These are phyloP conservation scores for Lasiosphaeris hirsuta DNA, from an alignment of 495 filamentous ascomycete species.

Conservation along the genomic window DNA sequence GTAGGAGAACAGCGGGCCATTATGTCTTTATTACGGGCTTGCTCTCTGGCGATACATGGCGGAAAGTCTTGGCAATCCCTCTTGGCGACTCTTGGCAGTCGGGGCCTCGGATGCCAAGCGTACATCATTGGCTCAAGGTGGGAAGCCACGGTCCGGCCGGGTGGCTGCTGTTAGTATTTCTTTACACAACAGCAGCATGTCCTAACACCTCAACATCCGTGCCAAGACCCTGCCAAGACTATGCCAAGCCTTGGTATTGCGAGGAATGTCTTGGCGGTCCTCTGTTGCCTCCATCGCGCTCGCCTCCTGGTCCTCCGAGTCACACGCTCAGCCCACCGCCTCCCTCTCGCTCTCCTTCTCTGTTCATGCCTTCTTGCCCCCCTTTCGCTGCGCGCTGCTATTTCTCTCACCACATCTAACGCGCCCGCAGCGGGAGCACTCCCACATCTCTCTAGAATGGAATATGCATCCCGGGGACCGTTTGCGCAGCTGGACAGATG, in stretches of 20 bases:
- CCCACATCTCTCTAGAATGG: too few relatives aligned
- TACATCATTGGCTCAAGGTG: conserved; percentile 23
- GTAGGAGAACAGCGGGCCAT: conserved; percentile 35
- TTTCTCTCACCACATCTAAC: neutral
- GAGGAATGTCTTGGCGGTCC: conserved; percentile 27
- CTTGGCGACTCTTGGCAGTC: conserved; percentile 41
- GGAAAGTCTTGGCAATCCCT: conserved; percentile 43
- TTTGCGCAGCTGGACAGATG: neutral
- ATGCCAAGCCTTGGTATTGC: conserved; percentile 36
- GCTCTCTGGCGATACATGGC: conserved; percentile 44
- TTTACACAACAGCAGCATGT: neutral
- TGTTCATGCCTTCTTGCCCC: conserved; percentile 10
- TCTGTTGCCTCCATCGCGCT: conserved; percentile 17
- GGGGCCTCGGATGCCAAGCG: conserved; percentile 27
- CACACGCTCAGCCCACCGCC: conserved; percentile 21
- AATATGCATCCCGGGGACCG: neutral
- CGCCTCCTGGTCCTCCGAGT: conserved; percentile 21
- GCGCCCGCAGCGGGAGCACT: too few relatives aligned
- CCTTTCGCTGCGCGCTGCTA: neutral
- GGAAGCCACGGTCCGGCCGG: conserved; percentile 15
- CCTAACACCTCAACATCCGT: conserved; percentile 24
- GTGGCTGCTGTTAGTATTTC: conserved; percentile 21
- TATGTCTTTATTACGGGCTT: conserved; percentile 46
- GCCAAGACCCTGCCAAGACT: conserved; percentile 28
- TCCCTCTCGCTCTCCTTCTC: neutral